Evolutionary conservation across 2,329 filamentous ascomycete species (phyloP).

Genomic region (Alternaria sp.): DNA sequence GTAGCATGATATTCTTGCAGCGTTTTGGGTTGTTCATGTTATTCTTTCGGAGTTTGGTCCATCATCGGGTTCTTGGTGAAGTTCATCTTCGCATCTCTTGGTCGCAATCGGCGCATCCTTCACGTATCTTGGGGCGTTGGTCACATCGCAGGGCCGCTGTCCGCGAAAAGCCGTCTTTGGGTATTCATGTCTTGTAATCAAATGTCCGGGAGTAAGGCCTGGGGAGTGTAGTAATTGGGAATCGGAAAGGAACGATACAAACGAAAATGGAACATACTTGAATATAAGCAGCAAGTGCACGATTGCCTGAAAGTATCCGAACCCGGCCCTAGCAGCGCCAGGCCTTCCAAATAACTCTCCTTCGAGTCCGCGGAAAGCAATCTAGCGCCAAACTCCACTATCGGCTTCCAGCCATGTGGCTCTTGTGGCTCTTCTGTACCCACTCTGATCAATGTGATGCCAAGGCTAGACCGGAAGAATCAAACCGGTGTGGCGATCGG

Average conservation of each 20-base stretch:
- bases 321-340: not conserved
- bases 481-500: conserved; percentile 24
- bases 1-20: conserved; percentile 6
- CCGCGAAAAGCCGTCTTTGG: not conserved
- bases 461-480: conserved; percentile 22
- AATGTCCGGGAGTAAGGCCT: not conserved
- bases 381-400: conserved; percentile 13
- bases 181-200: conserved; percentile 4
- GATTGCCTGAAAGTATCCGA: not conserved
- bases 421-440: conserved; percentile 13
- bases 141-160: conserved; percentile 1
- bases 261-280: conserved; percentile 2
- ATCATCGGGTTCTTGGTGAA: not conserved
- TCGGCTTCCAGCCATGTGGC: conserved; percentile 11
- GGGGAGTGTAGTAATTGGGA: not conserved
- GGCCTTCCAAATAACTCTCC: conserved; percentile 9
- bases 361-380: conserved; percentile 4
- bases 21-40: not conserved
- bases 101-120: not conserved
- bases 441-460: conserved; percentile 23
- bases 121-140: not conserved
- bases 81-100: not conserved
- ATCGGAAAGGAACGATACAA: not conserved
- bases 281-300: not conserved
- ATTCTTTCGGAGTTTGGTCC: conserved; percentile 7